Evolutionary conservation across 495 filamentous ascomycete genomes (phyloP), one percentile per base, ranked within the genome.

Genomic region (Xylaria telfairii): DNA sequence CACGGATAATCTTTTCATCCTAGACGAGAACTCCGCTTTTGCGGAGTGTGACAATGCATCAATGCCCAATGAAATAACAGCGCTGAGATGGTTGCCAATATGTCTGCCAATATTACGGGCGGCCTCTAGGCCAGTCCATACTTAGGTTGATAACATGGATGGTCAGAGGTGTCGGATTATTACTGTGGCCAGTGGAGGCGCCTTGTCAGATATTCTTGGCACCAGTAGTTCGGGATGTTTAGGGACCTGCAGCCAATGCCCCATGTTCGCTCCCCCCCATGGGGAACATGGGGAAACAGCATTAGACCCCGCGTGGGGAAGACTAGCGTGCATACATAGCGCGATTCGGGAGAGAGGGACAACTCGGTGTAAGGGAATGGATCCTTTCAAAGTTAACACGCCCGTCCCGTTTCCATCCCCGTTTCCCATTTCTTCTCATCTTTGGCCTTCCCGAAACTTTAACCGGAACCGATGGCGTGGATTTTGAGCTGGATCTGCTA

Each of bases 331-430:
- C n/a, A n/a, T 17, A 9, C 24, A 12, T 34, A 32, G 53, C 30
- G 49, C 49, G 49, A n/a, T 4, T 15, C 19, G 57, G 57, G 39
- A 19, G 57, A 17, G 49, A 4, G 21, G 9, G 19, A 53, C 6
- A 32, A 61, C 57, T 61, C 57, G 60, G 60, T 63, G 39, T 46
- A 42, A 63, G 44, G 60, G 60, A 63, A 63, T 63, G 12, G 60
- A 44, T 63, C 39, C 39, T 63, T 46, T 15, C 15, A 46, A 30
- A 46, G 5, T 10, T 46, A 13, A 13, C 53, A 63, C 24, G 12
- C 30, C 26, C 39, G 12, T 46, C 26, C 39, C 37, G 30, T 46
- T 32, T 46, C 41, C 41, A n/a, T n/a, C n/a, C n/a, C n/a, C n/a
- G n/a, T n/a, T n/a, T n/a, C n/a, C n/a, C n/a, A 46, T 46, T 44